These are phyloP conservation scores for Coix lacrymajobi DNA, from an alignment of 176 grass and related monocot species.

Conservation along the genomic window DNA sequence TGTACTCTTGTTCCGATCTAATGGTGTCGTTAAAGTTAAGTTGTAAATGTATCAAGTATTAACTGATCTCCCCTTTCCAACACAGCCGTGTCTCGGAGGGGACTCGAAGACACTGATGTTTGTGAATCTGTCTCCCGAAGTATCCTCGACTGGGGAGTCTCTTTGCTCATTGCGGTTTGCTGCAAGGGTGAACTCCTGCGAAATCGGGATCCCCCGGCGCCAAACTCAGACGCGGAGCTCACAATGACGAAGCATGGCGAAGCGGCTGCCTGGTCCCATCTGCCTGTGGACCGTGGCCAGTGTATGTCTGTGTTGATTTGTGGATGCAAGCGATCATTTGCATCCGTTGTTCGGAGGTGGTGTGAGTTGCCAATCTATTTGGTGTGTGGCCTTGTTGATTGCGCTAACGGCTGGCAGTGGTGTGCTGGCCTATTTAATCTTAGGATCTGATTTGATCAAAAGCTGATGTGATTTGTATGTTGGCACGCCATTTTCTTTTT, in stretches of 20 bases:
- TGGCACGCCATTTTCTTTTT: neutral
- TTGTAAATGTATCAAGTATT: neutral
- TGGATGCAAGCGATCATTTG: slow-evolving; percentile 40
- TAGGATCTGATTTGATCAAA: slow-evolving; percentile 1
- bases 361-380: slow-evolving; percentile 7
- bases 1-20: neutral
- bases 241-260: slow-evolving; percentile 9
- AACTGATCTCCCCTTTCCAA: neutral
- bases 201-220: slow-evolving; percentile 76
- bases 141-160: slow-evolving; percentile 59
- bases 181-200: slow-evolving; percentile 77
- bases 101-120: slow-evolving; percentile 95
- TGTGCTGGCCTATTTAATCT: neutral
- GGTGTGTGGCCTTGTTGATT: neutral
- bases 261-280: neutral
- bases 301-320: slow-evolving; percentile 21
- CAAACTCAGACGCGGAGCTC: slow-evolving; percentile 52
- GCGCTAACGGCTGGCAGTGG: neutral
- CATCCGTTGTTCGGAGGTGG: neutral
- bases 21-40: neutral
- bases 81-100: slow-evolving; percentile 86
- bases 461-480: neutral
- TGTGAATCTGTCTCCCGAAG: slow-evolving; percentile 78
- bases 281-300: neutral
- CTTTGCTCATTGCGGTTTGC: slow-evolving; percentile 88